A percentile compares a stretch with the other conserved stretches of the same genome.
Evolutionary conservation across 345 rosid genomes (phyloP).

Genomic region (Hypericum perforatum): DNA sequence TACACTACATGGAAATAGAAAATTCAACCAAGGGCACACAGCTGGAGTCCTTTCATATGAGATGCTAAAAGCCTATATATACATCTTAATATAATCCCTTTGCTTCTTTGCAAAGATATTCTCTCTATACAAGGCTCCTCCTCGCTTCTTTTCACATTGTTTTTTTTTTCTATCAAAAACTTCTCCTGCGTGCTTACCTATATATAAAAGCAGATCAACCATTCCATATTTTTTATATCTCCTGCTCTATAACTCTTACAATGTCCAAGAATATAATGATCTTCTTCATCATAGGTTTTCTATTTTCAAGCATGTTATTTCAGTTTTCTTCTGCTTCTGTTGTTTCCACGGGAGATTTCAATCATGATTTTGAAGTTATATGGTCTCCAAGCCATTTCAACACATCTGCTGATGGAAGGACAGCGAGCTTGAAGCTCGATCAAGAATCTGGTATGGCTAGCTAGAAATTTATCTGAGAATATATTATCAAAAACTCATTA

Average conservation of each 20-base stretch:
- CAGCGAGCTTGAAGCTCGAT: slow-evolving; percentile 63
- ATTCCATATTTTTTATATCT: background rate
- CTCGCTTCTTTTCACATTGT: slow-evolving; percentile 7
- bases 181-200: slow-evolving; percentile 22
- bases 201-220: slow-evolving; percentile 13
- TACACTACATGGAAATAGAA: no score
- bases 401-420: slow-evolving; percentile 54
- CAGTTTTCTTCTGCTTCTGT: slow-evolving; percentile 37
- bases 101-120: slow-evolving; percentile 38
- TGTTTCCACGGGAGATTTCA: slow-evolving; percentile 54
- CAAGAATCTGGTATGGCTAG: slow-evolving; percentile 49
- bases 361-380: slow-evolving; percentile 51
- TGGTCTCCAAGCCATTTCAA: slow-evolving; percentile 75
- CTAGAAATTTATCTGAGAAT: no score
- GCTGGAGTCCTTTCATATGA: background rate
- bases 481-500: no score
- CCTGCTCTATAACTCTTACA: slow-evolving; percentile 2
- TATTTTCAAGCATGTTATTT: slow-evolving; percentile 14
- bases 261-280: slow-evolving; percentile 15
- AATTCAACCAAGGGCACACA: no score
- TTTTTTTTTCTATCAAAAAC: no score
- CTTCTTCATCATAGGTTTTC: slow-evolving; percentile 11
- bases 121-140: slow-evolving; percentile 15
- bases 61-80: slow-evolving; percentile 6
- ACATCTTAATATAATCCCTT: slow-evolving; percentile 10